These are phyloP conservation scores for Suillus hirtellus DNA, from an alignment of 768 basidiomycete species.

Conservation along the genomic window DNA sequence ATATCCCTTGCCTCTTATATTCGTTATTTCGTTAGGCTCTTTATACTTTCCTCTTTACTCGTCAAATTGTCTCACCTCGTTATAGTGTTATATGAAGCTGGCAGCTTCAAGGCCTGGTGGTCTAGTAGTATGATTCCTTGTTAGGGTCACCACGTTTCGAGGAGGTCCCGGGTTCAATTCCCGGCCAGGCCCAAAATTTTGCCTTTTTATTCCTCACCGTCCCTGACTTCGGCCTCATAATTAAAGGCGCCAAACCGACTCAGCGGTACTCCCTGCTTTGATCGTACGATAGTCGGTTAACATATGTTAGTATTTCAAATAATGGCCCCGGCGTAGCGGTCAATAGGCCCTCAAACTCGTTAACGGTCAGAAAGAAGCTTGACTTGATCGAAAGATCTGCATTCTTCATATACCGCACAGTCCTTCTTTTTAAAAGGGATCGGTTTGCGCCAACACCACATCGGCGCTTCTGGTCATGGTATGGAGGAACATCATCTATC, in stretches of 20 bases:
- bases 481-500: neutral
- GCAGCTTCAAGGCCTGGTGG: conserved; percentile 34
- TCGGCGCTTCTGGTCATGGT: neutral
- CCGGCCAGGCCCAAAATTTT: conserved; percentile 57
- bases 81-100: neutral
- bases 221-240: no score
- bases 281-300: neutral
- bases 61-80: neutral
- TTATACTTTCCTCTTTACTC: neutral
- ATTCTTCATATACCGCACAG: neutral
- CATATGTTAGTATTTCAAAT: neutral
- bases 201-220: neutral
- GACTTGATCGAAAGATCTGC: neutral
- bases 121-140: conserved; percentile 45
- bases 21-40: neutral
- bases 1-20: conserved; percentile 4
- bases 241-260: conserved; percentile 5
- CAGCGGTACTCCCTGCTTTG: neutral
- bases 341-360: neutral
- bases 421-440: neutral
- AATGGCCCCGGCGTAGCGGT: neutral
- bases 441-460: neutral
- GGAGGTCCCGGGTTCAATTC: conserved; percentile 84
- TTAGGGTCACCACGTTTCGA: conserved; percentile 44
- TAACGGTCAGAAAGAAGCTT: neutral